Conservation (phyloP, 805 yeast genomes). For the Saccharomycodes ludwigii region DNA sequence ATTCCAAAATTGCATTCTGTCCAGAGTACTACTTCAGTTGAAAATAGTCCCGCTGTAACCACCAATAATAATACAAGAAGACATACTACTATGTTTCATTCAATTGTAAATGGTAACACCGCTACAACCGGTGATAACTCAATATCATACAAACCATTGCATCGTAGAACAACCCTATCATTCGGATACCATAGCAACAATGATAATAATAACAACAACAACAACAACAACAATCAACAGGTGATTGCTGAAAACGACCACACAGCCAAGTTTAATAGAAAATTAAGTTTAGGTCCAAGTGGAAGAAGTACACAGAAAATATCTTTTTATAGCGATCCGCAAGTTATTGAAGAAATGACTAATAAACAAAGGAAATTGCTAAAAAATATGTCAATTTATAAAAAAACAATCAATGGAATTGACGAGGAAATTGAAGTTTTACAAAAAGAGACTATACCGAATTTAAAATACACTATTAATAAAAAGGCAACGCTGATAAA, state of each 20-base stretch:
- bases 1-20: not conserved
- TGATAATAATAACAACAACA: not conserved
- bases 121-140: no score
- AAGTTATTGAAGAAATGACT: constrained; percentile 21
- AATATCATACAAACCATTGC: no score
- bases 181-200: no score
- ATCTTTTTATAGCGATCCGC: constrained; percentile 21
- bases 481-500: constrained; percentile 12
- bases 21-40: not conserved
- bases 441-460: constrained; percentile 14
- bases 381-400: constrained; percentile 17
- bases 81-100: not conserved
- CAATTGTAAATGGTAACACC: no score
- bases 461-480: constrained; percentile 15
- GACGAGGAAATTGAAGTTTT: constrained; percentile 15
- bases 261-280: not conserved
- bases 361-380: constrained; percentile 20
- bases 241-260: not conserved
- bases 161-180: no score
- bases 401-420: constrained; percentile 17
- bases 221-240: not conserved
- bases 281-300: not conserved
- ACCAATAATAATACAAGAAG: not conserved
- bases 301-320: no score
- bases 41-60: not conserved